These are phyloP conservation scores for Sporisorium exsertum DNA, from an alignment of 1,284 basidiomycete species.

Conservation along the genomic window DNA sequence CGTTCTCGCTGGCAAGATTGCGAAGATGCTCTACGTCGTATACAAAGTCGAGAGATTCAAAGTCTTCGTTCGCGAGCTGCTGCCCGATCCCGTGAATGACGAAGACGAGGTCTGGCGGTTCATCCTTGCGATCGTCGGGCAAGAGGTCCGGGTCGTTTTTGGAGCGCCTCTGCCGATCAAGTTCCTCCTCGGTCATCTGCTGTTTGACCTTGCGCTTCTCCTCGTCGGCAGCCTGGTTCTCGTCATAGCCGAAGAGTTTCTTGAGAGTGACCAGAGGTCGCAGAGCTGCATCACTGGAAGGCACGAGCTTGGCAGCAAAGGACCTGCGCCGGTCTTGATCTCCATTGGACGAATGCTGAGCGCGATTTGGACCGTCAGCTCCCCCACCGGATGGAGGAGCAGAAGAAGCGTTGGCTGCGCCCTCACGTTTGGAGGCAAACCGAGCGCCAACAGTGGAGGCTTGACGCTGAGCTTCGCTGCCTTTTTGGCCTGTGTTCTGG, in stretches of 20 bases:
- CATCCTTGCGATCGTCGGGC: slow-evolving; percentile 53
- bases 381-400: slow-evolving; percentile 41
- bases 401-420: slow-evolving; percentile 46
- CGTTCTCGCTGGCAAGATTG: slow-evolving; percentile 45
- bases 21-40: slow-evolving; percentile 62
- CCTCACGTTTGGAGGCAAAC: slow-evolving; percentile 35
- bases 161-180: slow-evolving; percentile 31
- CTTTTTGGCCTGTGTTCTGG: slow-evolving; percentile 4
- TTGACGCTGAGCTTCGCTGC: slow-evolving; percentile 18
- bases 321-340: slow-evolving; percentile 40
- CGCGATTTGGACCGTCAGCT: slow-evolving; percentile 29
- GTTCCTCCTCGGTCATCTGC: slow-evolving; percentile 51
- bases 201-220: slow-evolving; percentile 55
- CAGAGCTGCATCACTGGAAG: slow-evolving; percentile 47
- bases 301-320: slow-evolving; percentile 42
- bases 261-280: slow-evolving; percentile 46
- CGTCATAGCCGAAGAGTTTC: slow-evolving; percentile 47
- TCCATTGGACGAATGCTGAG: slow-evolving; percentile 17
- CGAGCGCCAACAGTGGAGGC: slow-evolving; percentile 40
- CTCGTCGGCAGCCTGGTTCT: slow-evolving; percentile 50
- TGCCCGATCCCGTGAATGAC: slow-evolving; percentile 65
- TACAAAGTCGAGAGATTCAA: slow-evolving; percentile 61
- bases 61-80: slow-evolving; percentile 55
- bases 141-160: slow-evolving; percentile 23
- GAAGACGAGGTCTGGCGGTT: slow-evolving; percentile 61